Conservation (phyloP, 495 filamentous ascomycete genomes). For the Apodospora peruviana region DNA sequence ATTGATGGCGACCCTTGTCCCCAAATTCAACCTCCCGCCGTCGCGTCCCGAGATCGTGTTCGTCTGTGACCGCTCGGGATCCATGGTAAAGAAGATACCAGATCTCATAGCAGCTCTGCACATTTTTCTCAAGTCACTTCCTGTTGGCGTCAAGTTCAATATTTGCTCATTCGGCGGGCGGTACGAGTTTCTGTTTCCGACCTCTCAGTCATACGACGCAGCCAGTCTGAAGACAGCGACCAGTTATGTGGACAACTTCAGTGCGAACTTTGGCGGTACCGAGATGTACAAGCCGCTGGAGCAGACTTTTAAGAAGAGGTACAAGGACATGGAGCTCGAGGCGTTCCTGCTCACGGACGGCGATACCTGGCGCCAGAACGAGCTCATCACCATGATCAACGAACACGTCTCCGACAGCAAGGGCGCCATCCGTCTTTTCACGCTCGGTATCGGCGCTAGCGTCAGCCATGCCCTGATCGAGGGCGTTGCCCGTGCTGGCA, state of each 20-base stretch:
- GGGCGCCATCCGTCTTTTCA: conserved; percentile 56
- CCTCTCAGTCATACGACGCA: conserved; percentile 49
- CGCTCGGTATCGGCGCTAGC: conserved; percentile 57
- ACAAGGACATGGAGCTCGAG: conserved; percentile 50
- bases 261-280: conserved; percentile 60
- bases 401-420: conserved; percentile 39
- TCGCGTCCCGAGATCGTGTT: conserved; percentile 62
- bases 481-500: conserved; percentile 59
- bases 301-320: conserved; percentile 45
- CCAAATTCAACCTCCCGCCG: conserved; percentile 53
- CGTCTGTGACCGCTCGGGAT: conserved; percentile 62
- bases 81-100: conserved; percentile 54
- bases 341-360: conserved; percentile 68
- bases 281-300: conserved; percentile 54
- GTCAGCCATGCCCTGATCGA: conserved; percentile 63
- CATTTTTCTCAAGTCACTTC: conserved; percentile 67
- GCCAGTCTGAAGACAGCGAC: conserved; percentile 47
- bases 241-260: conserved; percentile 41
- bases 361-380: conserved; percentile 54
- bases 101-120: conserved; percentile 53
- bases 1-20: conserved; percentile 62
- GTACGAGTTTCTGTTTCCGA: conserved; percentile 51
- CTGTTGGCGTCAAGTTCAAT: conserved; percentile 64
- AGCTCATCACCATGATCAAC: conserved; percentile 52
- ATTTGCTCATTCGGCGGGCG: conserved; percentile 63